Conservation (phyloP, 2,329 filamentous ascomycete genomes). For the Fusarium citri region DNA sequence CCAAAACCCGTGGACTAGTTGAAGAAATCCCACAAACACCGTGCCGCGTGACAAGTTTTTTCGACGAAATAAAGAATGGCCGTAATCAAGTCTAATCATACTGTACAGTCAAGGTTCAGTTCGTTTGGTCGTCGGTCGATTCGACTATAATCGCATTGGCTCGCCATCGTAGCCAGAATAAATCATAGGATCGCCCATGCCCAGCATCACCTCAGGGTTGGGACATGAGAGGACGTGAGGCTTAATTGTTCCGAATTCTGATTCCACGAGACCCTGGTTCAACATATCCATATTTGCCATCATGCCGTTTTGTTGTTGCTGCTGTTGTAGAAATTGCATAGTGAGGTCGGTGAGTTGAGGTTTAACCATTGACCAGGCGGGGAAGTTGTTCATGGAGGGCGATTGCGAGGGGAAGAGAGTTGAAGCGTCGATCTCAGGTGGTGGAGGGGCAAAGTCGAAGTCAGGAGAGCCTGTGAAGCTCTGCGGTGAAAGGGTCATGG, state of each 20-base stretch:
- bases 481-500: constrained; percentile 65
- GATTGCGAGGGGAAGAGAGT: constrained; percentile 53
- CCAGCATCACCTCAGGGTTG: constrained; percentile 67
- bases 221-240: constrained; percentile 65
- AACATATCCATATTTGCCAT: constrained; percentile 60
- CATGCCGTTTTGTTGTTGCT: constrained; percentile 56
- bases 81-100: constrained; percentile 44
- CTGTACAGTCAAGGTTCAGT: constrained; percentile 36
- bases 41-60: constrained; percentile 39
- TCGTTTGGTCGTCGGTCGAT: constrained; percentile 11
- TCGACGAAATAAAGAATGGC: constrained; percentile 40
- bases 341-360: constrained; percentile 45
- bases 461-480: constrained; percentile 59
- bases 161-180: constrained; percentile 64
- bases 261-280: constrained; percentile 63
- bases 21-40: constrained; percentile 36
- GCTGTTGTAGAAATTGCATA: constrained; percentile 58
- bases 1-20: background rate
- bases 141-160: constrained; percentile 54
- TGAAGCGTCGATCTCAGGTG: constrained; percentile 49
- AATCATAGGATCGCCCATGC: constrained; percentile 69
- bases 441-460: constrained; percentile 53
- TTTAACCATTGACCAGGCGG: constrained; percentile 49
- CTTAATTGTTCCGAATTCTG: constrained; percentile 66
- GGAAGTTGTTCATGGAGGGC: constrained; percentile 50